A percentile compares a stretch with the other conserved stretches of the same genome.
These are phyloP conservation scores for Aspergillus neotritici DNA, from an alignment of 2,329 filamentous ascomycete species.

Conservation along the genomic window DNA sequence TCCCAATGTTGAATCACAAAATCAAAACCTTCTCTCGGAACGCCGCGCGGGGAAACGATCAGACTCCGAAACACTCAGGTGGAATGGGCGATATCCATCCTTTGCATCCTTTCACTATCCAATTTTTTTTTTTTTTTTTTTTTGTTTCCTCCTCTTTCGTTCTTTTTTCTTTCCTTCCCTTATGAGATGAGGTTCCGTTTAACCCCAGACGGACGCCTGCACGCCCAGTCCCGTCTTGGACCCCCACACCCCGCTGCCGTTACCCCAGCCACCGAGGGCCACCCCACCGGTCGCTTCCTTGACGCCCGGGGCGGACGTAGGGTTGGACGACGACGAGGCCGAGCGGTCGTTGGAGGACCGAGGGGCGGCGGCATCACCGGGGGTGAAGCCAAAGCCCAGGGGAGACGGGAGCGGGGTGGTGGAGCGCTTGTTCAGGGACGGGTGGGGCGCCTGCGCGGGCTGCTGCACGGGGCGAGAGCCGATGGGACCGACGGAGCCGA, in stretches of 20 bases:
- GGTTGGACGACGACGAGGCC: constrained; percentile 56
- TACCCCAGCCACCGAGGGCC: constrained; percentile 63
- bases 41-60: constrained; percentile 23
- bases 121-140: too few relatives aligned
- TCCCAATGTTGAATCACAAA: constrained; percentile 19
- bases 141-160: too few relatives aligned
- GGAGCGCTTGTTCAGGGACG: constrained; percentile 68
- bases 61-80: constrained; percentile 11
- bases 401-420: constrained; percentile 92
- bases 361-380: constrained; percentile 40
- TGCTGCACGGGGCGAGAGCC: constrained; percentile 74
- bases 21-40: constrained; percentile 20
- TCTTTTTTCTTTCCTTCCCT: too few relatives aligned
- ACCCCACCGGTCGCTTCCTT: constrained; percentile 42
- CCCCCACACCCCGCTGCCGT: constrained; percentile 77
- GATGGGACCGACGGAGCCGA: constrained; percentile 76
- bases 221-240: constrained; percentile 75
- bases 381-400: constrained; percentile 65
- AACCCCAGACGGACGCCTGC: constrained; percentile 93
- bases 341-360: constrained; percentile 45
- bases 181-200: constrained; percentile 22
- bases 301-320: constrained; percentile 29
- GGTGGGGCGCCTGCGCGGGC: constrained; percentile 45
- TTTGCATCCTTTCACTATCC: background rate
- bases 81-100: constrained; percentile 4